phyloP scores from a whole-genome alignment of 2,329 filamentous ascomycete genomes.

The Fusarium illudens region DNA sequence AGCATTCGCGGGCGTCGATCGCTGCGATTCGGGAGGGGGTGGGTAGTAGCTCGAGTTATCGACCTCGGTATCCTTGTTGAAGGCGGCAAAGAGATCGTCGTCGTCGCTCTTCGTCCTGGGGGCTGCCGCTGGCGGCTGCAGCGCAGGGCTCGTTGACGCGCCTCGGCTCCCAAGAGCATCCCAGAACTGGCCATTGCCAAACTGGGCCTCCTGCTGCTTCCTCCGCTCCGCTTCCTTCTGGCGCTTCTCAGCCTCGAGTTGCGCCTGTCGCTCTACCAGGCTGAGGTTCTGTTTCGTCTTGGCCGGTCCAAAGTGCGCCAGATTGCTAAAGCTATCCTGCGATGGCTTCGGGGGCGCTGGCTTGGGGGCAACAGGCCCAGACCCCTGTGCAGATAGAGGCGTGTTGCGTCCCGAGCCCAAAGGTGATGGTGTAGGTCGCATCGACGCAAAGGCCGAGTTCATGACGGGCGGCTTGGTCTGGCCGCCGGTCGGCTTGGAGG shows the following conservation, averaged over 20 bases:
- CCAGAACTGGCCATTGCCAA: constrained; percentile 80
- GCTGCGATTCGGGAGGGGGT: constrained; percentile 54
- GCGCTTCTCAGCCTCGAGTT: constrained; percentile 70
- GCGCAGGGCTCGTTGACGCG: constrained; percentile 50
- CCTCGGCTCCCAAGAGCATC: constrained; percentile 71
- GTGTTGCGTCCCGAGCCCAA: constrained; percentile 65
- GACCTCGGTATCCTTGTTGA: constrained; percentile 71
- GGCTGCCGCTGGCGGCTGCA: constrained; percentile 30
- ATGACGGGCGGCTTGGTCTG: constrained; percentile 52
- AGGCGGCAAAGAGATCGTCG: constrained; percentile 73
- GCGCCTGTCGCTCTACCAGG: constrained; percentile 79
- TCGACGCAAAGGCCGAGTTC: constrained; percentile 57
- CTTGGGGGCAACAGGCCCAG: constrained; percentile 55
- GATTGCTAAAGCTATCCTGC: constrained; percentile 79
- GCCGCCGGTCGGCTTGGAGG: constrained; percentile 50
- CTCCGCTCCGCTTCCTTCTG: constrained; percentile 78
- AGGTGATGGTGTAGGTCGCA: constrained; percentile 66
- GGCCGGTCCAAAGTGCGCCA: constrained; percentile 67
- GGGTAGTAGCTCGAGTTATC: constrained; percentile 73
- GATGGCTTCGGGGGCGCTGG: constrained; percentile 59
- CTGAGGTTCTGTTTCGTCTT: constrained; percentile 75
- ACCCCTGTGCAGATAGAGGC: constrained; percentile 61
- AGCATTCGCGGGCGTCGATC: constrained; percentile 55
- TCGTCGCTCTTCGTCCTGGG: constrained; percentile 53
- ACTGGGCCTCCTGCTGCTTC: constrained; percentile 77